These are phyloP conservation scores for Backusella mclennaniae DNA, from an alignment of 192 early-diverging fungal genomes.

Conservation along the genomic window DNA sequence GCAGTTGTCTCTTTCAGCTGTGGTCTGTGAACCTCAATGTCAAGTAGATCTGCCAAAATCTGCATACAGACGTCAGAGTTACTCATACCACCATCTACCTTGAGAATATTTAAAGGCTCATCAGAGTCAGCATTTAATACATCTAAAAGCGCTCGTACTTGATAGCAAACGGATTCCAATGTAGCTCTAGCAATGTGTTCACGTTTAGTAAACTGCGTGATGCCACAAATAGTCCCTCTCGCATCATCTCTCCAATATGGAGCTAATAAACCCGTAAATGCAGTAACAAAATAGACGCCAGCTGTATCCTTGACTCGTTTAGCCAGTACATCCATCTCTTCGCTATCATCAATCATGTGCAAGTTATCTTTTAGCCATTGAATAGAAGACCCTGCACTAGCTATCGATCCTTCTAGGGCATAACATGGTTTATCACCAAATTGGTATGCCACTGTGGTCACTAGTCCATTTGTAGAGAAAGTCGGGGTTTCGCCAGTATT, in stretches of 20 bases:
- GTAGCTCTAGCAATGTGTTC: constrained; percentile 85
- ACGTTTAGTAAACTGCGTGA: constrained; percentile 86
- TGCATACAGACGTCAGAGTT: constrained; percentile 92
- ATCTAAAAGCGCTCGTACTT: constrained; percentile 83
- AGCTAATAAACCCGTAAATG: constrained; percentile 90
- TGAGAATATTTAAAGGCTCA: constrained; percentile 61
- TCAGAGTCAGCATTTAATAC: constrained; percentile 82
- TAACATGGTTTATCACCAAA: constrained; percentile 78
- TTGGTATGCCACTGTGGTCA: constrained; percentile 90
- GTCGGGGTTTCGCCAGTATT: constrained; percentile 81
- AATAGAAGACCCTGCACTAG: constrained; percentile 87
- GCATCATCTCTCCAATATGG: constrained; percentile 94
- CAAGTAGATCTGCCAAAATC: constrained; percentile 82
- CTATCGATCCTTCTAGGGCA: constrained; percentile 89
- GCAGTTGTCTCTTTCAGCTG: constrained; percentile 90
- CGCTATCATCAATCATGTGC: constrained; percentile 63
- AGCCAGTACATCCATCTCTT: constrained; percentile 74
- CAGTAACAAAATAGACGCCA: constrained; percentile 94
- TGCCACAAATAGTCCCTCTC: constrained; percentile 79
- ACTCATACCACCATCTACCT: constrained; percentile 91
- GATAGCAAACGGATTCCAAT: constrained; percentile 90
- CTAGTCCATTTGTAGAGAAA: constrained; percentile 75
- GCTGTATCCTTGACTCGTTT: constrained; percentile 70
- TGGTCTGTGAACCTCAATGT: constrained; percentile 78
- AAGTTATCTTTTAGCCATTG: constrained; percentile 89